Percentiles rank a stretch among this genome's conserved stretches.
These are phyloP conservation scores for Gaeumannomyces tritici DNA, from an alignment of 2,329 filamentous ascomycete genomes.

Conservation along the genomic window DNA sequence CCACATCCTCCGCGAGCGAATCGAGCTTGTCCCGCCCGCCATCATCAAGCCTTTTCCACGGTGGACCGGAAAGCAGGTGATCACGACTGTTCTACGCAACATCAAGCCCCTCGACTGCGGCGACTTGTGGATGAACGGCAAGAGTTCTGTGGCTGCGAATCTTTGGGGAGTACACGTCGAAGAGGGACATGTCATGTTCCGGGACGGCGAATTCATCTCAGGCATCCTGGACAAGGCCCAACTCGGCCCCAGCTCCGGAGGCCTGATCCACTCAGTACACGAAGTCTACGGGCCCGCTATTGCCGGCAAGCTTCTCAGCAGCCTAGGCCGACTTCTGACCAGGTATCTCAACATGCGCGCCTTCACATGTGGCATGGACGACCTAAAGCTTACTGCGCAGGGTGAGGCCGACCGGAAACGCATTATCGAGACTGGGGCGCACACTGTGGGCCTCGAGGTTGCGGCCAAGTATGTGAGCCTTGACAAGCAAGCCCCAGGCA, in stretches of 20 bases:
- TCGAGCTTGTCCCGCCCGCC: slow-evolving; percentile 72
- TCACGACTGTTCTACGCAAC: slow-evolving; percentile 88
- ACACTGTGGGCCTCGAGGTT: slow-evolving; percentile 64
- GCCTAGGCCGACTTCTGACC: slow-evolving; percentile 80
- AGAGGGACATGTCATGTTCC: slow-evolving; percentile 73
- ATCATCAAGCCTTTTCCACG: slow-evolving; percentile 70
- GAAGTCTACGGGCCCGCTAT: slow-evolving; percentile 84
- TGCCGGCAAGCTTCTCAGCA: slow-evolving; percentile 80
- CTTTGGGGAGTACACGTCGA: slow-evolving; percentile 71
- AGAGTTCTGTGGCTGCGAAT: slow-evolving; percentile 66
- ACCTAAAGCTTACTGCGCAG: slow-evolving; percentile 72
- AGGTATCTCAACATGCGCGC: slow-evolving; percentile 87
- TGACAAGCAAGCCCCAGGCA: slow-evolving; percentile 49
- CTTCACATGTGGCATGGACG: slow-evolving; percentile 96
- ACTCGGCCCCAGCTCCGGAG: slow-evolving; percentile 77
- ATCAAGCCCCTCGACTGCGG: slow-evolving; percentile 70
- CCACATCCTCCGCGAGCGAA: slow-evolving; percentile 73
- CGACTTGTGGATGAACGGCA: slow-evolving; percentile 69
- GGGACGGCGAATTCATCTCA: slow-evolving; percentile 76
- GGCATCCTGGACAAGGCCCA: slow-evolving; percentile 96
- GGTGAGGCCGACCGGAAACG: slow-evolving; percentile 65
- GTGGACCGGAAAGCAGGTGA: slow-evolving; percentile 96
- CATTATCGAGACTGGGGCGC: slow-evolving; percentile 53
- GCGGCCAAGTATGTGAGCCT: slow-evolving; percentile 85
- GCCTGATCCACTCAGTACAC: slow-evolving; percentile 84